phyloP scores from a whole-genome alignment of 1,284 basidiomycete genomes.

The Ustilago hordei region DNA sequence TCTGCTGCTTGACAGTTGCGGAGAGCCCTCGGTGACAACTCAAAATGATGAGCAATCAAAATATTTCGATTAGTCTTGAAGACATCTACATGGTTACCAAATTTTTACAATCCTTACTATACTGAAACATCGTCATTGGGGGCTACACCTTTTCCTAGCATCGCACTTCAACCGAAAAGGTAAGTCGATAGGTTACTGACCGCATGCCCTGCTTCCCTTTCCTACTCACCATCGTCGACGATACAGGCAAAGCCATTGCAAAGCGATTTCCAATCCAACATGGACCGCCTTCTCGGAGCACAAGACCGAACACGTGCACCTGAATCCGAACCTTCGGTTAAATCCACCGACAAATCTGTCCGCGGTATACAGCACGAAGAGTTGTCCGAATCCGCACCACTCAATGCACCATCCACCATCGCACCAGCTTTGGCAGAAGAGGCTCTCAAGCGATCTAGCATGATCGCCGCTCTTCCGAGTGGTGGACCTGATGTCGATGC shows the following conservation, averaged over 20 bases:
- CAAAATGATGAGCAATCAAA: conserved; percentile 53
- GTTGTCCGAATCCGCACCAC: conserved; percentile 40
- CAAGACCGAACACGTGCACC: conserved; percentile 44
- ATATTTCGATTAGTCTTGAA: conserved; percentile 68
- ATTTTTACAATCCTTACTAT: conserved; percentile 58
- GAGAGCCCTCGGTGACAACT: conserved; percentile 20
- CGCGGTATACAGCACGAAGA: conserved; percentile 60
- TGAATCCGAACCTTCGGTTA: conserved; percentile 33
- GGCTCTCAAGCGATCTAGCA: conserved; percentile 24
- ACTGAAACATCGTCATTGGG: conserved; percentile 39
- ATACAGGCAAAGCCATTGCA: conserved; percentile 59
- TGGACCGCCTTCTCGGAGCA: conserved; percentile 64
- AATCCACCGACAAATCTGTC: conserved; percentile 40
- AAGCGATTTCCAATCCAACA: conserved; percentile 62
- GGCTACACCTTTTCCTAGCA: conserved; percentile 5
- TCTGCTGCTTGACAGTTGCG: neutral
- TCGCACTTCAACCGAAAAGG: neutral
- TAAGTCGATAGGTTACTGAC: conserved; percentile 16
- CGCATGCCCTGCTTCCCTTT: neutral
- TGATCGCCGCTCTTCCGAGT: conserved; percentile 42
- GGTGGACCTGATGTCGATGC: conserved; percentile 43
- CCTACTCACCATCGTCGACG: neutral
- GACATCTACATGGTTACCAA: conserved; percentile 62
- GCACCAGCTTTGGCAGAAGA: conserved; percentile 44
- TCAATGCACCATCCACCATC: conserved; percentile 38